Conservation (phyloP, 2,329 filamentous ascomycete species). For the Fusarium equiseti region DNA sequence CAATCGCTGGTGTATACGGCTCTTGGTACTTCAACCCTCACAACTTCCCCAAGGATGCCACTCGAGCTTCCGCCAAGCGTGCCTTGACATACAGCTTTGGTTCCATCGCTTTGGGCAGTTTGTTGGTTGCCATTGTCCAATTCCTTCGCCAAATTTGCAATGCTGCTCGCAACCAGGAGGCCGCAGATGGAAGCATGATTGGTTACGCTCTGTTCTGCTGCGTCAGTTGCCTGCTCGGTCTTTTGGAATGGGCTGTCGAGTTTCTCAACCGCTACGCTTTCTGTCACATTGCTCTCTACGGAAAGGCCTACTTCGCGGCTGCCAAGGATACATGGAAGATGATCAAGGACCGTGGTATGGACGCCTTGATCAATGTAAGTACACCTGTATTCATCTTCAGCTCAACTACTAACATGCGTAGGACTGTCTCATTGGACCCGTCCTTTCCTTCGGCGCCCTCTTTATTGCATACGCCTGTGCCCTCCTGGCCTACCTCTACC, state of each 20-base stretch:
- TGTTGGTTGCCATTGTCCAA: conserved; percentile 89
- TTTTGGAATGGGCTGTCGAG: conserved; percentile 87
- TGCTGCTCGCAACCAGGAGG: conserved; percentile 73
- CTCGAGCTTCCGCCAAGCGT: conserved; percentile 83
- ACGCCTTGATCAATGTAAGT: conserved; percentile 81
- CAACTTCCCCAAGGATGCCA: conserved; percentile 80
- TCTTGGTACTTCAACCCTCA: conserved; percentile 88
- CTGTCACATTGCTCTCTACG: conserved; percentile 92
- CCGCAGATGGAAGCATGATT: conserved; percentile 77
- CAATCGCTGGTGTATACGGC: conserved; percentile 88
- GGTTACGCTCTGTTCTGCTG: conserved; percentile 77
- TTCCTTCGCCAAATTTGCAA: conserved; percentile 85
- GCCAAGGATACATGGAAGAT: conserved; percentile 92
- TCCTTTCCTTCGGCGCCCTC: conserved; percentile 80
- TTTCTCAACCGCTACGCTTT: conserved; percentile 95
- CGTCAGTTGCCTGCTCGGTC: conserved; percentile 78
- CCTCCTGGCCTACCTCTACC: conserved; percentile 86
- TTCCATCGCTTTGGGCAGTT: conserved; percentile 86
- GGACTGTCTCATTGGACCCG: conserved; percentile 83
- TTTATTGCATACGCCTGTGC: conserved; percentile 88
- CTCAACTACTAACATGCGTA: conserved; percentile 41
- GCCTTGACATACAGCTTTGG: conserved; percentile 93
- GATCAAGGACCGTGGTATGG: conserved; percentile 92
- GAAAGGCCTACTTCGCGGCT: conserved; percentile 85
- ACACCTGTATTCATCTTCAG: fast-evolving